These are phyloP conservation scores for Malus hybrid DNA, from an alignment of 331 rosid species.

Conservation along the genomic window DNA sequence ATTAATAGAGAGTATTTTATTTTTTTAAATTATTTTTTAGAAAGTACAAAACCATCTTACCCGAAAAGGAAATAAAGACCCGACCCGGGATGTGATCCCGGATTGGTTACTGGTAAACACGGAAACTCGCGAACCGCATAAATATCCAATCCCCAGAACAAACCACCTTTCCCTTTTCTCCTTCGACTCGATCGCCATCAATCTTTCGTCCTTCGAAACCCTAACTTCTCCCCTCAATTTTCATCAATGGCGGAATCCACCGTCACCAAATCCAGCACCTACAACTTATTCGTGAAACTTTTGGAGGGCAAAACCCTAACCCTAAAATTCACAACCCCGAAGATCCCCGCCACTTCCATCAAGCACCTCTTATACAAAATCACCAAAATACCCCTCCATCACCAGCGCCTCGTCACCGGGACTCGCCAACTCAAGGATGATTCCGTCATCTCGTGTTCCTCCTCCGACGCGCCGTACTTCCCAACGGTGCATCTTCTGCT, in stretches of 20 bases:
- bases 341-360: slow-evolving; percentile 28
- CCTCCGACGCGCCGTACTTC: slow-evolving; percentile 24
- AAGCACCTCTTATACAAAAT: slow-evolving; percentile 48
- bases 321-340: slow-evolving; percentile 53
- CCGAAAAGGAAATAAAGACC: not conserved
- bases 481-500: slow-evolving; percentile 66
- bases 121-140: not conserved
- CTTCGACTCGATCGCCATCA: not conserved
- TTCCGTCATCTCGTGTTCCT: slow-evolving; percentile 35
- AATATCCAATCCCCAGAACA: not conserved
- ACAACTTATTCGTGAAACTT: slow-evolving; percentile 70
- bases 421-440: slow-evolving; percentile 37
- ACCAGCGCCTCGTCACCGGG: slow-evolving; percentile 48
- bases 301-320: slow-evolving; percentile 76
- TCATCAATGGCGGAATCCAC: slow-evolving; percentile 35
- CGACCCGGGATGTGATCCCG: not conserved
- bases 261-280: slow-evolving; percentile 11
- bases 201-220: slow-evolving; percentile 6
- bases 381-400: slow-evolving; percentile 47
- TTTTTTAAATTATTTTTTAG: no score
- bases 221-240: not conserved
- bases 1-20: no score
- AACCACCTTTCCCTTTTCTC: not conserved
- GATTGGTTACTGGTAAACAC: not conserved
- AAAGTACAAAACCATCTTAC: not conserved